Percentiles rank a stretch among this genome's conserved stretches.
Conservation (phyloP, 345 rosid genomes). For the Pugionium dolabratum region DNA sequence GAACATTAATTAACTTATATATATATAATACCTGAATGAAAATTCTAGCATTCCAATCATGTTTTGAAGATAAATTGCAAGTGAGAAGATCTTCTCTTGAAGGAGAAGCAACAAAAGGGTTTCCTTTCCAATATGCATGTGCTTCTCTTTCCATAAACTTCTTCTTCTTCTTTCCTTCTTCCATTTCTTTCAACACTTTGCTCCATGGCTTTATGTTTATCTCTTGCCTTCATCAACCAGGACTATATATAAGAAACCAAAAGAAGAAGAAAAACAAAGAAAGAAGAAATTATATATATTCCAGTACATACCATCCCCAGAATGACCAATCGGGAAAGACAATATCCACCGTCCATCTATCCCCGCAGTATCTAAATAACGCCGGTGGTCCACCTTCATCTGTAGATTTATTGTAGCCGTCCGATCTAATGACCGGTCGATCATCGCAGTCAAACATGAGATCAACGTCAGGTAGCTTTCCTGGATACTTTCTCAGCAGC, state of each 20-base stretch:
- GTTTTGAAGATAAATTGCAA: constrained; percentile 55
- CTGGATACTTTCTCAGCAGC: constrained; percentile 64
- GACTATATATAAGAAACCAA: not conserved
- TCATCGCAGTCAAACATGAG: constrained; percentile 73
- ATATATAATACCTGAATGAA: constrained; percentile 51
- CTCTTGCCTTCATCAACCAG: constrained; percentile 54
- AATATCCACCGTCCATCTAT: constrained; percentile 43
- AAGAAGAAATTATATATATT: not conserved
- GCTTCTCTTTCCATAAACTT: constrained; percentile 68
- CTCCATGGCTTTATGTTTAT: constrained; percentile 76
- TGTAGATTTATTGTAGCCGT: constrained; percentile 24
- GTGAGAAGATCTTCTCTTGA: constrained; percentile 63
- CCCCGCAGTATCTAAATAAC: constrained; percentile 52
- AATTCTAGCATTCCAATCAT: constrained; percentile 85
- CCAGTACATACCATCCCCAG: constrained; percentile 54
- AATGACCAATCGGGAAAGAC: constrained; percentile 59
- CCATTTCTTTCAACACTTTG: constrained; percentile 47
- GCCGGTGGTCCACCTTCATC: constrained; percentile 42
- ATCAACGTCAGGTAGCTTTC: constrained; percentile 64
- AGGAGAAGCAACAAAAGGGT: constrained; percentile 55
- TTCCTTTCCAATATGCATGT: constrained; percentile 90
- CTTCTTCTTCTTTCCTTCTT: constrained; percentile 48
- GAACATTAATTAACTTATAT: not conserved
- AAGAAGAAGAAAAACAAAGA: not conserved
- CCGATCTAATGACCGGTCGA: constrained; percentile 44